These are phyloP conservation scores for Aspergillus terreus DNA, from an alignment of 2,329 filamentous ascomycete species.

Conservation along the genomic window DNA sequence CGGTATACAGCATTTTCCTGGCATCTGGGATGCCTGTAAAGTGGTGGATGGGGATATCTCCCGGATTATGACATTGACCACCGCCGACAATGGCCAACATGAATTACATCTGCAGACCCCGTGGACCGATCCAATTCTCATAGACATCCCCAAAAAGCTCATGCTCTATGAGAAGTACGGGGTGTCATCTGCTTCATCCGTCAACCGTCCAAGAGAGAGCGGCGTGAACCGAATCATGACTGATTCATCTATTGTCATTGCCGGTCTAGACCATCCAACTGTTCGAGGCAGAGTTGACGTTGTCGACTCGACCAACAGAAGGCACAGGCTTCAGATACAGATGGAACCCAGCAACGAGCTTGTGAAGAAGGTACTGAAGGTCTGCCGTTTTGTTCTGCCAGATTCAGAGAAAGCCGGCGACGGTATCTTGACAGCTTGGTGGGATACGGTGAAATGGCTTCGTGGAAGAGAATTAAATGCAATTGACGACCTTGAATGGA, in stretches of 20 bases:
- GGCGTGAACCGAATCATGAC: constrained; percentile 45
- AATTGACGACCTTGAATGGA: constrained; percentile 62
- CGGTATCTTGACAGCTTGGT: constrained; percentile 65
- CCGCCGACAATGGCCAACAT: constrained; percentile 59
- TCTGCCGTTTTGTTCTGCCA: constrained; percentile 63
- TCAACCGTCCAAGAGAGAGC: constrained; percentile 51
- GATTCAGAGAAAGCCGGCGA: constrained; percentile 55
- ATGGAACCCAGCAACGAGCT: constrained; percentile 63
- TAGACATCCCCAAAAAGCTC: constrained; percentile 59
- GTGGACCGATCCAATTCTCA: constrained; percentile 67
- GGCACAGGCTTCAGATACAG: constrained; percentile 65
- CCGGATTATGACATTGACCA: constrained; percentile 67
- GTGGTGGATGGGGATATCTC: constrained; percentile 64
- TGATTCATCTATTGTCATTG: constrained; percentile 39
- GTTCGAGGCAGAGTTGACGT: constrained; percentile 63
- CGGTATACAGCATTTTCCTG: constrained; percentile 57
- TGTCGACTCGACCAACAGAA: constrained; percentile 57
- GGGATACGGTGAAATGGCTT: constrained; percentile 70
- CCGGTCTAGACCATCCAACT: constrained; percentile 57
- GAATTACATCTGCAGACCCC: constrained; percentile 71
- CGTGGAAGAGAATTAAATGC: constrained; percentile 45
- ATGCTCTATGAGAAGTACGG: constrained; percentile 58
- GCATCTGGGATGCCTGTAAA: constrained; percentile 70
- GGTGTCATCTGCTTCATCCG: constrained; percentile 54
- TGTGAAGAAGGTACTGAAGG: constrained; percentile 58